phyloP scores from a whole-genome alignment of 192 early-diverging fungal genomes.

The Spinellus fusiger region DNA sequence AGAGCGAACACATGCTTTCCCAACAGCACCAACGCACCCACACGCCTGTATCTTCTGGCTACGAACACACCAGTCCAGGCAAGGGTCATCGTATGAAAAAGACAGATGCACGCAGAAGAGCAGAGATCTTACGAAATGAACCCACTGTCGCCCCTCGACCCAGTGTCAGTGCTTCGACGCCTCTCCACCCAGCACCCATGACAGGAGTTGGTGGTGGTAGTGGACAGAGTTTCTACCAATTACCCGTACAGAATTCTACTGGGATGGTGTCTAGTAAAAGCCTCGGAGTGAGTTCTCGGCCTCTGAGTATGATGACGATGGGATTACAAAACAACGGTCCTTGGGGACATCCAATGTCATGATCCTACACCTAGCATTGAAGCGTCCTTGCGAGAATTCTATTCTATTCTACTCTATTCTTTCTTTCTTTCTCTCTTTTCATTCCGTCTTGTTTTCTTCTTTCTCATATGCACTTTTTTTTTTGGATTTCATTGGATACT shows the following conservation, averaged over 20 bases:
- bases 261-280: neutral
- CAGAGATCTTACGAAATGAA: constrained; percentile 17
- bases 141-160: neutral
- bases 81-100: neutral
- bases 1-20: neutral
- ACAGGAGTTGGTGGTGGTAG: too few relatives aligned
- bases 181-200: neutral
- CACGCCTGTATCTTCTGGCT: too few relatives aligned
- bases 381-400: neutral
- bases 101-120: neutral
- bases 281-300: neutral
- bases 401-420: neutral
- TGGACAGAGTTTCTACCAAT: too few relatives aligned
- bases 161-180: neutral
- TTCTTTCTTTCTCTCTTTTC: neutral
- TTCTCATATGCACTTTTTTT: neutral
- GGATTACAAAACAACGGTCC: too few relatives aligned
- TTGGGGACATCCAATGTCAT: neutral
- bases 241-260: neutral
- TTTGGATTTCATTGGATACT: too few relatives aligned
- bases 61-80: neutral
- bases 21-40: neutral
- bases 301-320: neutral
- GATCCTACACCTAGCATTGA: neutral
- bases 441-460: neutral